A percentile compares a stretch with the other conserved stretches of the same genome.
phyloP scores from a whole-genome alignment of 208 protist species.

The Leishmania mexicana region DNA sequence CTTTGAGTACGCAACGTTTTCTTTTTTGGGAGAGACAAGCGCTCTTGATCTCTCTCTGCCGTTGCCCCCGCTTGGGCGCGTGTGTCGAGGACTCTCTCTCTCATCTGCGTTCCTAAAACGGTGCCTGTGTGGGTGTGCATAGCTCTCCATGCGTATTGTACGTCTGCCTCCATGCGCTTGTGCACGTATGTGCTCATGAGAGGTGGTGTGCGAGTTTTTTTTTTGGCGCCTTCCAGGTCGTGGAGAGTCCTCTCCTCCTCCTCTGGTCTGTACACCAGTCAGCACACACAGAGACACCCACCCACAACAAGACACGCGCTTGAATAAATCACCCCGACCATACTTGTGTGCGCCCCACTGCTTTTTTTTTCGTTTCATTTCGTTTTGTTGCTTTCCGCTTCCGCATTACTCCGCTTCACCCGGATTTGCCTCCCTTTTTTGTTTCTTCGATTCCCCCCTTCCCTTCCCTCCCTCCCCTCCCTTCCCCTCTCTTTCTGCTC shows the following conservation, averaged over 20 bases:
- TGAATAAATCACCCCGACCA: neutral
- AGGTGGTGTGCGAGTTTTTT: too few species aligned
- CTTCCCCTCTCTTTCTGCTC: neutral
- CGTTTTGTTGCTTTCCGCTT: neutral
- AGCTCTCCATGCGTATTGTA: too few species aligned
- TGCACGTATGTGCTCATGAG: too few species aligned
- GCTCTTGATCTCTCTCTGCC: too few species aligned
- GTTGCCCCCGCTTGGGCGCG: too few species aligned
- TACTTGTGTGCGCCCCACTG: neutral
- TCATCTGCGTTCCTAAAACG: too few species aligned
- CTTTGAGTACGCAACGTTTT: too few species aligned
- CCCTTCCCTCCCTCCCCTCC: neutral
- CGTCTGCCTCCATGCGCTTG: too few species aligned
- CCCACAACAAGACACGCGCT: neutral
- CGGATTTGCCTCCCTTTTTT: too few species aligned
- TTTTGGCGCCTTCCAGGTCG: neutral
- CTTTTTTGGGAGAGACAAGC: too few species aligned
- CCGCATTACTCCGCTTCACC: neutral
- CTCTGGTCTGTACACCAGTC: neutral
- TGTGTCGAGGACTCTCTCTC: too few species aligned
- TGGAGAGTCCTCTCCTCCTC: neutral
- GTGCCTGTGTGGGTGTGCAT: too few species aligned
- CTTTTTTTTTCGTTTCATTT: neutral
- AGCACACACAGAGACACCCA: neutral
- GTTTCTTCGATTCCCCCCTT: neutral